Base-by-base conservation (phyloP, 306 rosid species). In the Erythrophleum fordii region DNA sequence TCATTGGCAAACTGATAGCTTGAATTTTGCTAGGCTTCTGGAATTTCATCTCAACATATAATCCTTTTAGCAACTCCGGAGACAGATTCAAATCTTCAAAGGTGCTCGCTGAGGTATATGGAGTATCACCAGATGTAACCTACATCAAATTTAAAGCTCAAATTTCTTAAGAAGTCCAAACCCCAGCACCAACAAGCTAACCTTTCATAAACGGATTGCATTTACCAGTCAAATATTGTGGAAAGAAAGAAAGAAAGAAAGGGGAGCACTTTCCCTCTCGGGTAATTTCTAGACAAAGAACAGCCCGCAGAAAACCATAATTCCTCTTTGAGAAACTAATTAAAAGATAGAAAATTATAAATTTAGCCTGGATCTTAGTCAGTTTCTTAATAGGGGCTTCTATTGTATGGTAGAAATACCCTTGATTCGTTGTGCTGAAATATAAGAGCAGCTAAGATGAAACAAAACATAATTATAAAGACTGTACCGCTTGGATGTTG, bases 1-100 rank as follows among this genome's bases (percentile, higher is more conserved):
- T 93, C 99, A 95, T 95, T 0, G 99, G 99, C 87, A 95, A 80
- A 53, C 89, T 91, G 74, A 93, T 84, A 11, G 94, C 95, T 77
- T 95, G 99, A 49, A 95, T 92, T 82, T 93, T 95, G 62, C 97
- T 95, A 2, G 97, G 99, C 82, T 89, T 93, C 79, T 89, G 87
- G 46, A 95, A 95, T 70, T 81, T 87, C 99, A 95, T 95, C 83
- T 93, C 97, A 14, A 88, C 93, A 60, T 91, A 95, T 52, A 93
- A 79, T 1, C 97, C 99, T 89, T 91, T 93, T 56, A 95, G 35
- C 25, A 95, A 81, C 85, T 91, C 99, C 2, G 86, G 77, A 26
- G 97, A 73, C 10, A 95, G 85, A 20, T 80, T 88, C 53, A 95
- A 62, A 18, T 95, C 97, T 59, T 93, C 95, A 23, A 95, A 95